Evolutionary conservation across 331 rosid genomes (phyloP).

Genomic region (Telfairia occidentalis): DNA sequence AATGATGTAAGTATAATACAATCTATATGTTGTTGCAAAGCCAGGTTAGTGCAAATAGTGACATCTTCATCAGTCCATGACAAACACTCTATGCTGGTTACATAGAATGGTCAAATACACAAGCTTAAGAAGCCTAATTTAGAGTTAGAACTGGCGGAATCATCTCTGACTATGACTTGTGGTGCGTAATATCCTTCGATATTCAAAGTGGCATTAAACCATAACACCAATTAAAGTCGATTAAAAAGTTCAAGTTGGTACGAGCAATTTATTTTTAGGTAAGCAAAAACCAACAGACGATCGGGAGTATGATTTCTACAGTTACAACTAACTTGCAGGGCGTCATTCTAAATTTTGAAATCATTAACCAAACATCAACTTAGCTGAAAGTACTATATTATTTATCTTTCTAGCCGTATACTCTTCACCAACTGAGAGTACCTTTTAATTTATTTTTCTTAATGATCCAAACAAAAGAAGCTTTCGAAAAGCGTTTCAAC

Average conservation of each 20-base stretch:
- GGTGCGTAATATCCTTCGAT: background rate
- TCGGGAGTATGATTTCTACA: background rate
- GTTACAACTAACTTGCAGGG: background rate
- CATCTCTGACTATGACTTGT: background rate
- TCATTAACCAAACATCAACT: background rate
- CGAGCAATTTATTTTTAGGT: background rate
- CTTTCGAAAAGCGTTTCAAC: background rate
- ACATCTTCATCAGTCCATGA: background rate
- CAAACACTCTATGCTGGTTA: background rate
- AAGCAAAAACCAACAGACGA: background rate
- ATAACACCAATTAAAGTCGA: background rate
- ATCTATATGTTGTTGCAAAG: constrained; percentile 22
- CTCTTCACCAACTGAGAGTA: background rate
- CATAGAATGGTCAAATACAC: background rate
- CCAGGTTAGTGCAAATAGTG: background rate
- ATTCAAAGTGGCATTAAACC: background rate
- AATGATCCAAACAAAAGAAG: background rate
- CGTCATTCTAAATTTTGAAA: background rate
- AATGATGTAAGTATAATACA: constrained; percentile 48
- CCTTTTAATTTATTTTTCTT: background rate
- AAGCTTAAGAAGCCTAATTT: background rate
- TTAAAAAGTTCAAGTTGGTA: background rate
- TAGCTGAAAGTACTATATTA: background rate
- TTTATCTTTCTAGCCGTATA: background rate
- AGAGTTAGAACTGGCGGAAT: background rate